Percentiles rank a stretch among this genome's conserved stretches.
Conservation (phyloP, 2,329 filamentous ascomycete genomes). For the Fusarium fracticaudum region DNA sequence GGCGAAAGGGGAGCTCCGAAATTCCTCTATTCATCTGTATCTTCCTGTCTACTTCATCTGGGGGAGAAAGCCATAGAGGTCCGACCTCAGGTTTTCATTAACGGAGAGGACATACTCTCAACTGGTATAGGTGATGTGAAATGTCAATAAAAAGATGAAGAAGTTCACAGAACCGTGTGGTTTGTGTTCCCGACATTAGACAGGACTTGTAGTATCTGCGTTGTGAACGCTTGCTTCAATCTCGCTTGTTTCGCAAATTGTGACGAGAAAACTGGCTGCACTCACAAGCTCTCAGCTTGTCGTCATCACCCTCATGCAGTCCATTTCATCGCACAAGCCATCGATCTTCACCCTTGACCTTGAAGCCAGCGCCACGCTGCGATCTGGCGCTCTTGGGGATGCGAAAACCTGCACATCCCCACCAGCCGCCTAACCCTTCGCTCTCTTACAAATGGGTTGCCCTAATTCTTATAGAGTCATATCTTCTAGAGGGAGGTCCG, state of each 20-base stretch:
- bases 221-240: not conserved
- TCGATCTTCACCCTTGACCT: not conserved
- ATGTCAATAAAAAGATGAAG: not conserved
- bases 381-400: not conserved
- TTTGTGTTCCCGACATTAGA: too few species aligned
- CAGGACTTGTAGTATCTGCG: not conserved
- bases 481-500: not conserved
- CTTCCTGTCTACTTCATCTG: slow-evolving; percentile 25
- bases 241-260: not conserved
- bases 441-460: not conserved
- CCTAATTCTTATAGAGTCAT: not conserved
- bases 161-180: not conserved
- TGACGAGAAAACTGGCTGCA: not conserved
- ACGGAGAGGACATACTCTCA: accelerated
- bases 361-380: not conserved
- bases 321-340: not conserved
- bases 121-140: too few species aligned
- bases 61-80: slow-evolving; percentile 17
- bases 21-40: slow-evolving; percentile 30
- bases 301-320: not conserved
- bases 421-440: not conserved
- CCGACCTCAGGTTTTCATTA: not conserved
- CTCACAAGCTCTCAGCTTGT: not conserved
- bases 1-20: slow-evolving; percentile 33
- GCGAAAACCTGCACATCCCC: not conserved